A percentile compares a stretch with the other conserved stretches of the same genome.
These are phyloP conservation scores for Epicoccum sorghinum DNA, from an alignment of 2,329 filamentous ascomycete genomes.

Conservation along the genomic window DNA sequence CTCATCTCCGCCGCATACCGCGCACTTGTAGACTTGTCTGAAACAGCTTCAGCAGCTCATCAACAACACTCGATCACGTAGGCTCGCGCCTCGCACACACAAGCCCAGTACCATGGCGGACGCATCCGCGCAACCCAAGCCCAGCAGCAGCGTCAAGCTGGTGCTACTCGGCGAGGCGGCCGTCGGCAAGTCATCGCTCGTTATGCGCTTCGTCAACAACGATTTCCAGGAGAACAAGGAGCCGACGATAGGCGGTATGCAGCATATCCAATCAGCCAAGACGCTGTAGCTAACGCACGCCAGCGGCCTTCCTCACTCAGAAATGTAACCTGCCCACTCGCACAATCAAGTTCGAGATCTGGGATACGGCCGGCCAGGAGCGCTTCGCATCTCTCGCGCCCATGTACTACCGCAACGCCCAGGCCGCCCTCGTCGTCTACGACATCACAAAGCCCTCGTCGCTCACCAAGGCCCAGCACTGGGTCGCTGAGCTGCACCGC, in stretches of 20 bases:
- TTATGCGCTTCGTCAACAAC: conserved; percentile 98
- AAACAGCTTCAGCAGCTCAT: background rate
- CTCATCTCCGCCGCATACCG: too few relatives aligned
- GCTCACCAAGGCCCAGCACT: conserved; percentile 96
- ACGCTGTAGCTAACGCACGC: background rate
- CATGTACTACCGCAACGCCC: conserved; percentile 99
- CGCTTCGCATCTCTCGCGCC: conserved; percentile 94
- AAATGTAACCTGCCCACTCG: conserved; percentile 95
- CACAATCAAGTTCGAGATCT: conserved; percentile 76
- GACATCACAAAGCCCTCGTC: conserved; percentile 96
- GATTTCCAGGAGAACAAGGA: conserved; percentile 99
- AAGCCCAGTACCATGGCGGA: conserved; percentile 67
- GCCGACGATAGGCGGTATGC: conserved; percentile 93
- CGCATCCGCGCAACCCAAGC: conserved; percentile 75
- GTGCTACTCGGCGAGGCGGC: conserved; percentile 96
- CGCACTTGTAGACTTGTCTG: too few relatives aligned
- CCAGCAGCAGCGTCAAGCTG: conserved; percentile 99
- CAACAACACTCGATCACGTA: background rate
- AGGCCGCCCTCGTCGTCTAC: conserved; percentile 97
- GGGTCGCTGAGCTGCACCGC: conserved; percentile 95
- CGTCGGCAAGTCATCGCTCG: conserved; percentile 98
- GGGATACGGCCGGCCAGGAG: conserved; percentile 98
- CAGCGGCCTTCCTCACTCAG: conserved; percentile 96
- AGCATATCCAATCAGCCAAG: background rate
- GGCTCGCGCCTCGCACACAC: conserved; percentile 1